A percentile compares a stretch with the other conserved stretches of the same genome.
phyloP scores from a whole-genome alignment of 2,329 filamentous ascomycete species.

The Chaetomium sp. region DNA sequence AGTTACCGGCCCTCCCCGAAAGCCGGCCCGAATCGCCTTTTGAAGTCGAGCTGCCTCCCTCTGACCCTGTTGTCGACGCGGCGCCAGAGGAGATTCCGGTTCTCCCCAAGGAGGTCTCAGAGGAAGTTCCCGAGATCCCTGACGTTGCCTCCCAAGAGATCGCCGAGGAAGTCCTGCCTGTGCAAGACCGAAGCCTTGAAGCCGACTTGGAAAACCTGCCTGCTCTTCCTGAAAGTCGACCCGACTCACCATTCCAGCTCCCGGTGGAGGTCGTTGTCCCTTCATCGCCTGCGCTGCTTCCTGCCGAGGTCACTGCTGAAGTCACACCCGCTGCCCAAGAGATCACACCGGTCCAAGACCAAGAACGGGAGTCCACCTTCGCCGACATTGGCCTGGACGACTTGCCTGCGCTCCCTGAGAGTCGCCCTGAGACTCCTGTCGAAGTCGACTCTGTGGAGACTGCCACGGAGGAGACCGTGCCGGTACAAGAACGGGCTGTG shows the following conservation, averaged over 20 bases:
- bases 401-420: too few species aligned
- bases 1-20: background rate
- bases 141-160: background rate
- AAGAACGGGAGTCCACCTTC: too few species aligned
- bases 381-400: too few species aligned
- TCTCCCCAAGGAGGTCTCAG: too few species aligned
- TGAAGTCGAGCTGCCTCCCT: background rate
- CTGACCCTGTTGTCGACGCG: background rate
- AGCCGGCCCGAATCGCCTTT: constrained; percentile 2
- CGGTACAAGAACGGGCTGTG: background rate
- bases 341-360: too few species aligned
- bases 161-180: background rate
- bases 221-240: constrained; percentile 3
- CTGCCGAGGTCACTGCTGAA: background rate
- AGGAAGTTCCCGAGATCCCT: too few species aligned
- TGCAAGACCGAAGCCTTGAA: background rate
- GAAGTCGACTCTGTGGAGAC: background rate
- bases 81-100: too few species aligned
- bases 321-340: too few species aligned
- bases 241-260: background rate
- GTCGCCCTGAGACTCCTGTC: too few species aligned
- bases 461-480: background rate
- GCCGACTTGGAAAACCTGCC: background rate
- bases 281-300: background rate
- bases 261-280: too few species aligned